Conservation (phyloP, 441 rosid genomes). For the Populus hybrid region DNA sequence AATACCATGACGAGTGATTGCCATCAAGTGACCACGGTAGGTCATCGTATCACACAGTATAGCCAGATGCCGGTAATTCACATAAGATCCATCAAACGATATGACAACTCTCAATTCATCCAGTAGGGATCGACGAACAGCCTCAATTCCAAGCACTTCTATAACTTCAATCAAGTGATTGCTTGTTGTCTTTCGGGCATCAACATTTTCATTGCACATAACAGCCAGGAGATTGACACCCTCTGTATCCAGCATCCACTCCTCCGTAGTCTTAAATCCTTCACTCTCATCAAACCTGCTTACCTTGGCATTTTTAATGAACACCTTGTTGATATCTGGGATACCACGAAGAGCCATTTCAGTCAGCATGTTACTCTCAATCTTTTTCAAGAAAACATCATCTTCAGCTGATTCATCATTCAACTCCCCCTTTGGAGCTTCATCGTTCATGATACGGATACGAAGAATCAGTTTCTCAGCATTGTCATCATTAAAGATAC, state of each 20-base stretch:
- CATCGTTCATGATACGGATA: conserved; percentile 97
- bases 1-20: conserved; percentile 98
- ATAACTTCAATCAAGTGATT: conserved; percentile 95
- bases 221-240: conserved; percentile 99
- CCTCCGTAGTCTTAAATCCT: conserved; percentile 80
- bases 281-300: conserved; percentile 81
- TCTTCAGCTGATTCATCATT: conserved; percentile 96
- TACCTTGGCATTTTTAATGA: conserved; percentile 74
- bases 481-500: conserved; percentile 97
- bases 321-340: conserved; percentile 95
- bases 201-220: conserved; percentile 93
- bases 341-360: conserved; percentile 99
- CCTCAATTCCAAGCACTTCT: conserved; percentile 96
- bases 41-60: conserved; percentile 99
- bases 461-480: conserved; percentile 92
- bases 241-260: conserved; percentile 99
- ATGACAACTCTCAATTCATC: conserved; percentile 96
- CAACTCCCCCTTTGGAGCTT: conserved; percentile 85
- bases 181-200: conserved; percentile 92
- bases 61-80: conserved; percentile 93
- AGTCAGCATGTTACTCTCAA: conserved; percentile 97
- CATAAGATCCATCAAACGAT: conserved; percentile 97
- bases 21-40: conserved; percentile 98
- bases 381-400: conserved; percentile 96
- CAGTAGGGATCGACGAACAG: conserved; percentile 86